These are phyloP conservation scores for Coemansia sp. DNA, from an alignment of 192 early-diverging fungal genomes.

Conservation along the genomic window DNA sequence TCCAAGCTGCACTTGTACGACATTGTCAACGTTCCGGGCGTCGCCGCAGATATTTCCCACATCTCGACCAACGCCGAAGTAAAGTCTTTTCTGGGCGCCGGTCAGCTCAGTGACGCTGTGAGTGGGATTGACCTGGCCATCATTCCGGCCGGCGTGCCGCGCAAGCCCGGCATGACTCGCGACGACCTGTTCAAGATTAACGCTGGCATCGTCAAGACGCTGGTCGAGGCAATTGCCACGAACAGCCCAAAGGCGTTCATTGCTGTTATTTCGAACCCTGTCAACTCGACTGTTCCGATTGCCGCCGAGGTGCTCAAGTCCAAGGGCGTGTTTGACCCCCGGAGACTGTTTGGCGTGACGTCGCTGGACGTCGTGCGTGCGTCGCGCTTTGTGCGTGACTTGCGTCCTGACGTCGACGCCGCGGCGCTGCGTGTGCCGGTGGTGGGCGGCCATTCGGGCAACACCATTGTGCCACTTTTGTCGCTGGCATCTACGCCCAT, in stretches of 20 bases:
- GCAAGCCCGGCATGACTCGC: slow-evolving; percentile 98
- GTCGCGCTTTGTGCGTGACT: slow-evolving; percentile 82
- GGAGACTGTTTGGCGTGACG: slow-evolving; percentile 90
- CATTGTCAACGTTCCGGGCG: slow-evolving; percentile 96
- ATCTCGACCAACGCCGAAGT: slow-evolving; percentile 82
- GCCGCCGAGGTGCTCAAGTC: slow-evolving; percentile 93
- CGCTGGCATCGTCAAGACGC: slow-evolving; percentile 86
- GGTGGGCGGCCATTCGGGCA: slow-evolving; percentile 93
- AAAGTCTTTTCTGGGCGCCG: slow-evolving; percentile 66
- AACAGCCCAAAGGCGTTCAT: slow-evolving; percentile 80
- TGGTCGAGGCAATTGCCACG: slow-evolving; percentile 77
- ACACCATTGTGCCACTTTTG: slow-evolving; percentile 91
- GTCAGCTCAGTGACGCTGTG: slow-evolving; percentile 67
- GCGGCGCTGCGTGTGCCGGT: slow-evolving; percentile 73
- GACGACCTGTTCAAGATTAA: slow-evolving; percentile 99
- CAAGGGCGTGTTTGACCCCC: slow-evolving; percentile 82
- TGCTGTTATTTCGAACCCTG: slow-evolving; percentile 94
- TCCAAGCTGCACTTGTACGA: slow-evolving; percentile 90
- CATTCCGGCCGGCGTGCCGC: slow-evolving; percentile 95
- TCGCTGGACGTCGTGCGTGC: slow-evolving; percentile 93
- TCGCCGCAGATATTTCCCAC: slow-evolving; percentile 92
- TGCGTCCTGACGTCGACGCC: slow-evolving; percentile 68
- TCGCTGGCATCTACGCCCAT: slow-evolving; percentile 65
- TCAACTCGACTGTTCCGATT: slow-evolving; percentile 97
- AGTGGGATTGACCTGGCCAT: slow-evolving; percentile 68